Percentiles rank a stretch among this genome's conserved stretches.
phyloP scores from a whole-genome alignment of 495 filamentous ascomycete genomes.

The Bacidia gigantensis region DNA sequence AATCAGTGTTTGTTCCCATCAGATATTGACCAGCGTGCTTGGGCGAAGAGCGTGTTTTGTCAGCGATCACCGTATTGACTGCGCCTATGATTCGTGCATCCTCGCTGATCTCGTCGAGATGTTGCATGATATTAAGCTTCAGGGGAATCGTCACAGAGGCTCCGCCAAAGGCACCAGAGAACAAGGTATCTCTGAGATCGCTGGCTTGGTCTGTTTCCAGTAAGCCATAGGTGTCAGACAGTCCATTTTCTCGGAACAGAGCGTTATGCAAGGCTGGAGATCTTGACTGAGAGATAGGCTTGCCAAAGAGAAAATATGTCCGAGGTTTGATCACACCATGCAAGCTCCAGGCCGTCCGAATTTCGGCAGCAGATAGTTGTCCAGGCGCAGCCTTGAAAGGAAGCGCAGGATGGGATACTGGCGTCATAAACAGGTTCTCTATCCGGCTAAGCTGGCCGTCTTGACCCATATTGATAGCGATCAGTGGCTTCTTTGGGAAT shows the following conservation, averaged over 20 bases:
- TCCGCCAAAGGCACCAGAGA: constrained; percentile 66
- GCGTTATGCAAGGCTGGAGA: constrained; percentile 84
- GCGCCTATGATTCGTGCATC: constrained; percentile 79
- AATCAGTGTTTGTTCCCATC: constrained; percentile 89
- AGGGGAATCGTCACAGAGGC: constrained; percentile 92
- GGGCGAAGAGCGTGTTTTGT: constrained; percentile 13
- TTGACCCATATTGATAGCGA: constrained; percentile 92
- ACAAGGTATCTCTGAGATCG: constrained; percentile 55
- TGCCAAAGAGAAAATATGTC: constrained; percentile 78
- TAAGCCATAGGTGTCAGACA: constrained; percentile 77
- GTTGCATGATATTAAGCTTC: constrained; percentile 73
- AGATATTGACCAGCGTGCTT: constrained; percentile 36
- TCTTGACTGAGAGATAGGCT: constrained; percentile 62
- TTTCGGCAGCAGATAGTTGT: constrained; percentile 84
- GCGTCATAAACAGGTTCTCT: constrained; percentile 85
- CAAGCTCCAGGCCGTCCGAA: constrained; percentile 59
- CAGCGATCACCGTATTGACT: constrained; percentile 81
- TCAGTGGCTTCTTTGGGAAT: constrained; percentile 63
- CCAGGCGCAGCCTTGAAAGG: constrained; percentile 91
- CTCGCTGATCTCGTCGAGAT: constrained; percentile 64
- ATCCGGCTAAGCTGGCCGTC: constrained; percentile 80
- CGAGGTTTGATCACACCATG: constrained; percentile 67
- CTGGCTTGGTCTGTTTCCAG: constrained; percentile 58
- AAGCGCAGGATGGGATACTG: constrained; percentile 78
- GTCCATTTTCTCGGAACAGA: constrained; percentile 61